Percentiles rank a stretch among this genome's conserved stretches.
These are phyloP conservation scores for Penicillium manginii DNA, from an alignment of 495 filamentous ascomycete species.

Conservation along the genomic window DNA sequence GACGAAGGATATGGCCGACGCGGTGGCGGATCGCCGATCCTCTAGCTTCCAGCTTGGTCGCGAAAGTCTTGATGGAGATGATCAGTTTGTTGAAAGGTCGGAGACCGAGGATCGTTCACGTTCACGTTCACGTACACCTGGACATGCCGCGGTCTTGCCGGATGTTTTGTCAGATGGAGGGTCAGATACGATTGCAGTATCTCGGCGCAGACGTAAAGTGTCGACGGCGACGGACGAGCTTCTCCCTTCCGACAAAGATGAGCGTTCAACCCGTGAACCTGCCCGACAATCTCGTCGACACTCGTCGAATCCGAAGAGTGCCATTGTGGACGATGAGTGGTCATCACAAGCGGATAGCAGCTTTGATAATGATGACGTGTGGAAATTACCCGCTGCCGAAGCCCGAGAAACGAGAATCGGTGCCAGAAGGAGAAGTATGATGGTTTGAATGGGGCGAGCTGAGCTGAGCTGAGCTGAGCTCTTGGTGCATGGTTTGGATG, in stretches of 20 bases:
- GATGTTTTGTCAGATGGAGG: slow-evolving; percentile 12
- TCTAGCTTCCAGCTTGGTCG: slow-evolving; percentile 32
- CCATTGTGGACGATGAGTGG: slow-evolving; percentile 3
- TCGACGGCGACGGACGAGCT: slow-evolving; percentile 17
- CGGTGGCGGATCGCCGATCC: slow-evolving; percentile 56
- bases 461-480: too few relatives aligned
- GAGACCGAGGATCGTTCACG: too few relatives aligned
- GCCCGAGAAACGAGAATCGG: slow-evolving; percentile 42
- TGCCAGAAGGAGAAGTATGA: slow-evolving; percentile 55
- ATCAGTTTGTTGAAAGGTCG: neutral
- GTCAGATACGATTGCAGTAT: slow-evolving; percentile 14
- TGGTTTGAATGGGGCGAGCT: slow-evolving; percentile 38
- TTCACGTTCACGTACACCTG: too few relatives aligned
- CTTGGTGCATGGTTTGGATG: too few relatives aligned
- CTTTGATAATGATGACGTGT: slow-evolving; percentile 29
- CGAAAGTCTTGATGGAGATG: slow-evolving; percentile 19
- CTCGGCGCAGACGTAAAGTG: slow-evolving; percentile 38
- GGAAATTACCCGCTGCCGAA: slow-evolving; percentile 10
- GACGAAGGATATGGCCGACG: slow-evolving; percentile 72
- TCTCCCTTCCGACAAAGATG: too few relatives aligned
- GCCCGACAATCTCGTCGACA: slow-evolving; percentile 40
- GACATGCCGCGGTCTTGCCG: too few relatives aligned
- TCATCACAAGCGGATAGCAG: slow-evolving; percentile 32
- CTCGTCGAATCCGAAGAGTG: slow-evolving; percentile 40
- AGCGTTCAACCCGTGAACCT: too few relatives aligned